Base-by-base conservation (phyloP, 2,329 filamentous ascomycete genomes). In the Fusarium dlaminii region DNA sequence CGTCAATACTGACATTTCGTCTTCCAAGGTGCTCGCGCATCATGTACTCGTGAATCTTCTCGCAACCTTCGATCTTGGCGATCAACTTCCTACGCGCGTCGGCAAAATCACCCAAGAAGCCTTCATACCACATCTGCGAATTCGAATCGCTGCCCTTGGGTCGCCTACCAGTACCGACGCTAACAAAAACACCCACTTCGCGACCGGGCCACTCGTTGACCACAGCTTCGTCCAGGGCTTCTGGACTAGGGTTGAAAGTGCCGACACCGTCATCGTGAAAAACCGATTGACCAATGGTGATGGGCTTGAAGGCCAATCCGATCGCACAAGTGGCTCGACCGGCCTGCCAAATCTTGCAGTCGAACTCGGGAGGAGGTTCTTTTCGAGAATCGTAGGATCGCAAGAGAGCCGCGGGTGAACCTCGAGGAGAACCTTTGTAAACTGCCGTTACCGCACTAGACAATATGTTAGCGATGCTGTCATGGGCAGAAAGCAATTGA, bases 321-420 rank as follows among this genome's bases (percentile, higher is more conserved):
- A 96, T 96, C 2, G 96, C 94, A 60, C 90, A 94, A 2, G 96
- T 99, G n/a, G 96, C 96, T 68, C 96, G 91, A 17, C 96, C 96
- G 9, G 96, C 96, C 84, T 99, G 92, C 96, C 96, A 99, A 65
- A 99, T 96, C 51, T 92, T 97, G 83, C 95, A 98, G 79, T 98
- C 93, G 70, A 94, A 96, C 81, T 98, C 95, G 6, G 96, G 93
- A 0, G 95, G 90, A 1, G 95, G 93, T 81, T 98, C 96, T 82
- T 93, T 94, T 78, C 96, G 90, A 22, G 96, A 98, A 81, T 98
- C 96, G 83, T 99, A 99, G 5, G 96, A 98, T 74, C 96, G 92
- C 63, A 99, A 86, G 67, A 98, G 83, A 14, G 92, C 92, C 6
- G 95, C 89, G 4, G 90, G 87, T 12, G 90, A 89, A 43, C 90